Percentiles rank a stretch among this genome's conserved stretches.
Conservation (phyloP, 2,329 filamentous ascomycete genomes). For the Plenodomus lindquistii region DNA sequence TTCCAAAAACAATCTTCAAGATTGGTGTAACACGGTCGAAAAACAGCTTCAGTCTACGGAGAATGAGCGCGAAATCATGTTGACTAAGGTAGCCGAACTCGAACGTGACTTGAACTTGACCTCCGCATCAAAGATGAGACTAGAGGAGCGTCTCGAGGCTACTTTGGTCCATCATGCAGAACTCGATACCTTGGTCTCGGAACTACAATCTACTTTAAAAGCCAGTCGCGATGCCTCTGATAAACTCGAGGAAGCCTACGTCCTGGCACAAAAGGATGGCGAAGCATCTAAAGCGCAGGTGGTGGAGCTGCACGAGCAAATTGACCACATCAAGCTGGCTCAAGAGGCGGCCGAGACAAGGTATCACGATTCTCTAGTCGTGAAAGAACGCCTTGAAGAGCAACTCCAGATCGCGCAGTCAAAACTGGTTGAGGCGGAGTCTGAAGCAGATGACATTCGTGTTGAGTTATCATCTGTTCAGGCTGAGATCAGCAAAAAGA, state of each 20-base stretch:
- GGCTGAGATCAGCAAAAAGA: constrained; percentile 12
- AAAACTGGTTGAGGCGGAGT: constrained; percentile 14
- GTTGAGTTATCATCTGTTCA: constrained; percentile 15
- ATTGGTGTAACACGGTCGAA: constrained; percentile 7
- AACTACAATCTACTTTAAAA: constrained; percentile 17
- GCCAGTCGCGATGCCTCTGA: constrained; percentile 6
- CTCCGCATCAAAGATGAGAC: constrained; percentile 4
- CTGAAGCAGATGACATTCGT: constrained; percentile 10
- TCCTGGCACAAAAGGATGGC: constrained; percentile 6
- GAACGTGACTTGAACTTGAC: constrained; percentile 7
- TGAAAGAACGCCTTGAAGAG: constrained; percentile 7
- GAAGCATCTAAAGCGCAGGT: constrained; percentile 14
- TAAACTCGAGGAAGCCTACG: constrained; percentile 11
- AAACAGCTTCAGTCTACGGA: constrained; percentile 6
- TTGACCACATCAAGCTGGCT: constrained; percentile 6
- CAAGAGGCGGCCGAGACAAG: constrained; percentile 11
- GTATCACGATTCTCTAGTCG: constrained; percentile 5
- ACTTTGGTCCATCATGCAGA: constrained; percentile 10
- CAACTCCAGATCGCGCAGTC: constrained; percentile 12
- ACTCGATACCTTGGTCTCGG: constrained; percentile 13
- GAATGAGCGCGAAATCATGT: constrained; percentile 8
- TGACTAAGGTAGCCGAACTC: constrained; percentile 11
- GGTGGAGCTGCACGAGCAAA: constrained; percentile 10
- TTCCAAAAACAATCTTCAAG: constrained; percentile 15
- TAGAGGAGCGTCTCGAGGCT: constrained; percentile 13